A percentile compares a stretch with the other conserved stretches of the same genome.
Evolutionary conservation across 495 filamentous ascomycete genomes (phyloP).

Genomic region (Amorphotheca resinae): DNA sequence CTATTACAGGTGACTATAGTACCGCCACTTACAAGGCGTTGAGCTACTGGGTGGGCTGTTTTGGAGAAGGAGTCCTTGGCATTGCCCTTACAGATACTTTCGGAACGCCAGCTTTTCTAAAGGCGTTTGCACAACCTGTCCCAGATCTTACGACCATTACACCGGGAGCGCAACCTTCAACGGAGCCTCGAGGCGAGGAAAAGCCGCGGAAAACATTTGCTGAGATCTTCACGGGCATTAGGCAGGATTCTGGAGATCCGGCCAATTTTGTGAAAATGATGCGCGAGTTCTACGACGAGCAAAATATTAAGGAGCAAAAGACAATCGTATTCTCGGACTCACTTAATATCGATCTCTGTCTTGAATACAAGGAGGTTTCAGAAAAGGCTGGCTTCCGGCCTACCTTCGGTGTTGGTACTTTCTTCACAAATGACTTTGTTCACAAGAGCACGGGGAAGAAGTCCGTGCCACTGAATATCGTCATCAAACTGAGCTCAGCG

Average conservation of each 20-base stretch:
- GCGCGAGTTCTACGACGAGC: conserved; percentile 70
- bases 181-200: neutral
- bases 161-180: neutral
- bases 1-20: conserved; percentile 75
- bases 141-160: conserved; percentile 17
- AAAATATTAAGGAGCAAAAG: conserved; percentile 70
- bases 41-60: conserved; percentile 79
- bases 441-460: conserved; percentile 58
- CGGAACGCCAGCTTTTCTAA: conserved; percentile 80
- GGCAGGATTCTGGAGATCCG: conserved; percentile 93
- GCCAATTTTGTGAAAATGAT: conserved; percentile 68
- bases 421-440: conserved; percentile 85
- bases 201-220: conserved; percentile 49
- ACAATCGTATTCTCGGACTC: conserved; percentile 96
- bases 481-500: conserved; percentile 87
- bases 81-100: conserved; percentile 98
- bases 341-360: conserved; percentile 76
- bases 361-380: conserved; percentile 74
- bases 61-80: conserved; percentile 79
- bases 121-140: conserved; percentile 60
- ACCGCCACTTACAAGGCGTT: conserved; percentile 73
- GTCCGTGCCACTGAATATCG: conserved; percentile 90
- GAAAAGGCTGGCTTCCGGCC: conserved; percentile 71
- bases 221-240: conserved; percentile 72
- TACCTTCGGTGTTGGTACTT: conserved; percentile 88